Conservation (phyloP, 345 rosid species). For the Rhizophora mangle region DNA sequence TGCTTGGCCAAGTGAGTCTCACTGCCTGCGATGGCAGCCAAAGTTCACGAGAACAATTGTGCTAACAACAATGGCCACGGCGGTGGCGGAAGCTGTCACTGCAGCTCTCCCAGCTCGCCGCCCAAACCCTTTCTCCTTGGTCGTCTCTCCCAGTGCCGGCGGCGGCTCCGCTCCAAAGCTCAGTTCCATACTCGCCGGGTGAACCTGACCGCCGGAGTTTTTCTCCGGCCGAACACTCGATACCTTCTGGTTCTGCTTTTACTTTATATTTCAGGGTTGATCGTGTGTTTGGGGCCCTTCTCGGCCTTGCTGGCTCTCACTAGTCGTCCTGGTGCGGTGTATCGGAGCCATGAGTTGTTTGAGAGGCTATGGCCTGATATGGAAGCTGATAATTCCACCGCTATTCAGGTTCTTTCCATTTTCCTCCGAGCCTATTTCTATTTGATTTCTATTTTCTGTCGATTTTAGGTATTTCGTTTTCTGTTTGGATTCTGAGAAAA, state of each 20-base stretch:
- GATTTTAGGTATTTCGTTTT: not conserved
- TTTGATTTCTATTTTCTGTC: not conserved
- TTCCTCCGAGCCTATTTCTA: no score
- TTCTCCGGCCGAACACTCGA: constrained; percentile 56
- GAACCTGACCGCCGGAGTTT: constrained; percentile 30
- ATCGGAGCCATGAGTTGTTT: constrained; percentile 75
- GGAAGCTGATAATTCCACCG: constrained; percentile 60
- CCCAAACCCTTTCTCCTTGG: constrained; percentile 56
- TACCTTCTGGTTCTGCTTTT: constrained; percentile 58
- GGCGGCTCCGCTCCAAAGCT: constrained; percentile 51
- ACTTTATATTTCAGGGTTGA: constrained; percentile 65
- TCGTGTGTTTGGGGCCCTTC: constrained; percentile 82
- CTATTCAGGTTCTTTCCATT: constrained; percentile 44
- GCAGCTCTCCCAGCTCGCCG: constrained; percentile 74
- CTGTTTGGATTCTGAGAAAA: constrained; percentile 17
- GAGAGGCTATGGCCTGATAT: constrained; percentile 65
- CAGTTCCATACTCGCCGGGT: constrained; percentile 44
- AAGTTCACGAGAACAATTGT: constrained; percentile 20
- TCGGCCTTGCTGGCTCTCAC: constrained; percentile 50
- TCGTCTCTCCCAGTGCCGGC: constrained; percentile 49
- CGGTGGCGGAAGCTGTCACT: constrained; percentile 36
- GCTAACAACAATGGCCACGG: constrained; percentile 17
- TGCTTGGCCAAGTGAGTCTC: constrained; percentile 38
- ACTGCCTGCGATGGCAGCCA: constrained; percentile 39
- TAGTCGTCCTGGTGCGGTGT: constrained; percentile 64